Evolutionary conservation across 2,329 filamentous ascomycete species (phyloP).

Genomic region (Sporothrix pallida): DNA sequence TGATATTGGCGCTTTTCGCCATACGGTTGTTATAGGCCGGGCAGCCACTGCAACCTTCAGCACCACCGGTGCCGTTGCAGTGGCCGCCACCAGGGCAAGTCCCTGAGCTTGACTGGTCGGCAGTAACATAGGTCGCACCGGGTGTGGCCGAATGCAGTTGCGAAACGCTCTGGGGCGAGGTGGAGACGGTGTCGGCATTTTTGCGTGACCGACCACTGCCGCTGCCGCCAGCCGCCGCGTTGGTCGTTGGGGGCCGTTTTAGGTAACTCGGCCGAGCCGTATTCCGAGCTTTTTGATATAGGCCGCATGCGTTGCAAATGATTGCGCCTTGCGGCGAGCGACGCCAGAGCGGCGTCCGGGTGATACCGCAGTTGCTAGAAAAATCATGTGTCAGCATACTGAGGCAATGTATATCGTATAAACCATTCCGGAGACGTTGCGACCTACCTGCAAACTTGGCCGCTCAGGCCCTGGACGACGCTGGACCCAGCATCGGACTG

Average conservation of each 20-base stretch:
- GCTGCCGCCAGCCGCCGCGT: conserved; percentile 45
- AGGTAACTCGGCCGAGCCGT: conserved; percentile 87
- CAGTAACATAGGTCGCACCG: conserved; percentile 74
- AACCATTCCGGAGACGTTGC: neutral
- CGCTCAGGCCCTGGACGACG: conserved; percentile 51
- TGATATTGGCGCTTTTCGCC: conserved; percentile 81
- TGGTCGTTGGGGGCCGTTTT: conserved; percentile 71
- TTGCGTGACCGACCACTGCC: conserved; percentile 48
- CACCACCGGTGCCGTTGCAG: conserved; percentile 95
- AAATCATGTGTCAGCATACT: neutral
- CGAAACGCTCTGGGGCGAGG: conserved; percentile 48
- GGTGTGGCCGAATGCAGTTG: conserved; percentile 51
- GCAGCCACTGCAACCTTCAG: conserved; percentile 92
- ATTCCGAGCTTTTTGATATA: conserved; percentile 94
- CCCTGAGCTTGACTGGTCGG: conserved; percentile 76
- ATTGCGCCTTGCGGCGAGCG: conserved; percentile 90
- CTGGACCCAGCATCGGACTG: conserved; percentile 35
- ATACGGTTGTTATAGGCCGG: conserved; percentile 97
- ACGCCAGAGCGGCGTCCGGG: conserved; percentile 91
- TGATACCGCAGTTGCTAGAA: conserved; percentile 89
- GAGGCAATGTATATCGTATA: neutral
- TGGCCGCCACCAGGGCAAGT: conserved; percentile 93
- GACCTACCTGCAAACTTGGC: conserved; percentile 73
- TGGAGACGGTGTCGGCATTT: conserved; percentile 47
- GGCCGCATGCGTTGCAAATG: conserved; percentile 96